Evolutionary conservation across 495 filamentous ascomycete genomes (phyloP).

Genomic region (Neurospora cerealis): DNA sequence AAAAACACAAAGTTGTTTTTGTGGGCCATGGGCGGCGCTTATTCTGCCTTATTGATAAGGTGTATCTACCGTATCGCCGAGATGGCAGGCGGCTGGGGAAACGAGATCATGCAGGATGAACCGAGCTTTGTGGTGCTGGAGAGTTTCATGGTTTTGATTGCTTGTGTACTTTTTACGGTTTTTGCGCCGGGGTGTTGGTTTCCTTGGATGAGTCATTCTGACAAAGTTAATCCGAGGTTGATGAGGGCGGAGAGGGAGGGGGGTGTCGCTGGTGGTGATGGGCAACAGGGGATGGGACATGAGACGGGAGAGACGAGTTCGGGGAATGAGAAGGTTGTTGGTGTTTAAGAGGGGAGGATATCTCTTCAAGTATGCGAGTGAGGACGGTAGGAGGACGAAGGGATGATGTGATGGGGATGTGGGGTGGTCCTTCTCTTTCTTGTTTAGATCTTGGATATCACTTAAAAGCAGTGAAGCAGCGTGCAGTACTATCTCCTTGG

Average conservation of each 20-base stretch:
- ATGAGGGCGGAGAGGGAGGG: background rate
- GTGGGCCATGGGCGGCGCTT: slow-evolving; percentile 43
- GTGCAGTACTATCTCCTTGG: no score
- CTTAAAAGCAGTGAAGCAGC: background rate
- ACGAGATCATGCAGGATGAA: slow-evolving; percentile 57
- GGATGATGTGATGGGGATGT: background rate
- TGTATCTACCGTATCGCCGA: slow-evolving; percentile 63
- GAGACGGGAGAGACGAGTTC: background rate
- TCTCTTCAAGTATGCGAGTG: no score
- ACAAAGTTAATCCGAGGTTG: background rate
- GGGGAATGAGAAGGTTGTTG: background rate
- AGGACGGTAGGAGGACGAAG: background rate
- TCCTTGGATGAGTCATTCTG: slow-evolving; percentile 25
- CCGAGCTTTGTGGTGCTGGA: slow-evolving; percentile 54
- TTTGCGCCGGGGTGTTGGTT: slow-evolving; percentile 32
- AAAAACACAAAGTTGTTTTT: slow-evolving; percentile 44
- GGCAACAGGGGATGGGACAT: background rate
- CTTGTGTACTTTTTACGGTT: slow-evolving; percentile 22
- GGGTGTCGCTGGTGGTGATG: background rate
- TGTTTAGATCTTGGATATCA: background rate
- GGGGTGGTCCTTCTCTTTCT: background rate
- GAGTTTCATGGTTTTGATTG: slow-evolving; percentile 31
- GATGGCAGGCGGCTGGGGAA: slow-evolving; percentile 61
- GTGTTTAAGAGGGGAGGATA: background rate
- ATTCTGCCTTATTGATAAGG: slow-evolving; percentile 49